A percentile compares a stretch with the other conserved stretches of the same genome.
These are phyloP conservation scores for Brettanomyces custersianus DNA, from an alignment of 805 yeast genomes.

Conservation along the genomic window DNA sequence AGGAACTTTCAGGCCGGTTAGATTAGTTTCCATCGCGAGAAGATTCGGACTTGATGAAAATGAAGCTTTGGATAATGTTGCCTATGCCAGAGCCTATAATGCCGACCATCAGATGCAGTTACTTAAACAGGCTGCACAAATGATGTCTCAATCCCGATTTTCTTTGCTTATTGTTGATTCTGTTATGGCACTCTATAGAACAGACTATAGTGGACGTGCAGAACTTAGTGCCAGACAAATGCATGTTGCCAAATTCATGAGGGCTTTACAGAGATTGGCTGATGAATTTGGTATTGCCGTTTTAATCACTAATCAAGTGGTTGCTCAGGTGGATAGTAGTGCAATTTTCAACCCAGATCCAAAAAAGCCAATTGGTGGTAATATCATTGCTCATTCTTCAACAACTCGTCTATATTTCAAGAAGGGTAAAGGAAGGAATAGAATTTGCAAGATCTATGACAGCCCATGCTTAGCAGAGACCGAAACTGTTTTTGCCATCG, in stretches of 20 bases:
- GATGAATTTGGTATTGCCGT: constrained; percentile 98
- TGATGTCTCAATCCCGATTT: constrained; percentile 94
- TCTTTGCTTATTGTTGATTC: constrained; percentile 91
- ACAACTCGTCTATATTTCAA: constrained; percentile 86
- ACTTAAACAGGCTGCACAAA: constrained; percentile 80
- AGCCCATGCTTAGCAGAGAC: constrained; percentile 96
- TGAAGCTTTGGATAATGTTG: constrained; percentile 94
- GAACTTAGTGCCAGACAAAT: constrained; percentile 91
- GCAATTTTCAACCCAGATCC: constrained; percentile 88
- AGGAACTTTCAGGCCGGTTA: constrained; percentile 90
- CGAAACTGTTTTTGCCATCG: constrained; percentile 90
- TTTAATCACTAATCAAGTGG: constrained; percentile 92
- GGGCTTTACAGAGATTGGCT: constrained; percentile 85
- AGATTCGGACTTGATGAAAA: constrained; percentile 87
- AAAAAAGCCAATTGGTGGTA: constrained; percentile 97
- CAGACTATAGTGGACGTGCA: constrained; percentile 93
- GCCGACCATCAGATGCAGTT: constrained; percentile 92
- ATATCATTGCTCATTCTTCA: constrained; percentile 93
- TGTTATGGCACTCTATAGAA: constrained; percentile 91
- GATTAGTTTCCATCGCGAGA: constrained; percentile 83
- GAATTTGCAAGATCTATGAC: constrained; percentile 91
- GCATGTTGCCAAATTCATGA: constrained; percentile 88
- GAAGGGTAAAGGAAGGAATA: constrained; percentile 86
- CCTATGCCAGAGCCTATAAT: constrained; percentile 94
- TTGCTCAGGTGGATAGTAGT: constrained; percentile 95